Conservation (phyloP, 1,284 basidiomycete species). For the Nidula niveotomentosa region DNA sequence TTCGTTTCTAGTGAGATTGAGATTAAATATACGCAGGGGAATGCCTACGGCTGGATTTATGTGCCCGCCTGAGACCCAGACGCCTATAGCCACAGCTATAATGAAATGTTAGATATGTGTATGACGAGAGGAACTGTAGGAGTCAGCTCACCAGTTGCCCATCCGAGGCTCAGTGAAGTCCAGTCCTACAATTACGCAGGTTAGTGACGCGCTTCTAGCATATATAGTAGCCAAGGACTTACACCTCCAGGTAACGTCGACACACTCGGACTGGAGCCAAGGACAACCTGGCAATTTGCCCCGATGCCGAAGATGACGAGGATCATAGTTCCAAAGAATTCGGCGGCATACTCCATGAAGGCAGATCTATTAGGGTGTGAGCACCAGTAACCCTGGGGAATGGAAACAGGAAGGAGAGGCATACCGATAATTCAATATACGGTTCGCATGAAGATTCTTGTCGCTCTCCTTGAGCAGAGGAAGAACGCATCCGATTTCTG, state of each 20-base stretch:
- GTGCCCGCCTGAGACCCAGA: slow-evolving; percentile 69
- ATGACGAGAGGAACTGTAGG: not conserved
- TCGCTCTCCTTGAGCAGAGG: too few species aligned
- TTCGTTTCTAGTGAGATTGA: not conserved
- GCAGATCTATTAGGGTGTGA: not conserved
- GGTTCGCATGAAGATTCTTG: too few species aligned
- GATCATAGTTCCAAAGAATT: slow-evolving; percentile 62
- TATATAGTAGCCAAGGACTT: slow-evolving; percentile 18
- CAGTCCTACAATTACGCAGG: not conserved
- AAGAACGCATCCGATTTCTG: too few species aligned
- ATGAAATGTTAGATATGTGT: not conserved
- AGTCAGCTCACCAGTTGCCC: slow-evolving; percentile 46
- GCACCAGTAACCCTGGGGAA: too few species aligned
- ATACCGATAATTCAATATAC: too few species aligned
- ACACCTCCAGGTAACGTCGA: slow-evolving; percentile 51
- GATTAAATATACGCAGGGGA: not conserved
- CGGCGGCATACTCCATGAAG: slow-evolving; percentile 33
- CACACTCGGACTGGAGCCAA: slow-evolving; percentile 44
- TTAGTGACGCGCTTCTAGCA: not conserved
- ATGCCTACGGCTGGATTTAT: slow-evolving; percentile 61
- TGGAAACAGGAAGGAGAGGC: too few species aligned
- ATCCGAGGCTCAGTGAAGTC: slow-evolving; percentile 45
- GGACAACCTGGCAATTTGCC: slow-evolving; percentile 51
- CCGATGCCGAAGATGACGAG: slow-evolving; percentile 59
- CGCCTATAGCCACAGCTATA: slow-evolving; percentile 43